These are phyloP conservation scores for Amauroascus niger DNA, from an alignment of 2,329 filamentous ascomycete species.

Conservation along the genomic window DNA sequence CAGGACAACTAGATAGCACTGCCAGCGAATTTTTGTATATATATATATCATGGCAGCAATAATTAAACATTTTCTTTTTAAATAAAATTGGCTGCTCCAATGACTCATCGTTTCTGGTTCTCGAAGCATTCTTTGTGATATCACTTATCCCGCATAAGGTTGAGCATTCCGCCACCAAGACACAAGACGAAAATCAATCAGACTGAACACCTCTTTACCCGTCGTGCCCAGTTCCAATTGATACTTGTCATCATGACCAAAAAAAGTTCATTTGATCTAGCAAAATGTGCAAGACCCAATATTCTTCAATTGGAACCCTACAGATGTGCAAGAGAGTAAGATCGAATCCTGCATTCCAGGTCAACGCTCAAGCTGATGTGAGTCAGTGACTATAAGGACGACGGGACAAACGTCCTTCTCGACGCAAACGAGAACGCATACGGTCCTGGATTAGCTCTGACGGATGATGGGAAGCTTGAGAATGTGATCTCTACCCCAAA, in stretches of 20 bases:
- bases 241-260: constrained; percentile 29
- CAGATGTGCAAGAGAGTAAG: constrained; percentile 71
- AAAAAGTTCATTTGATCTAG: constrained; percentile 56
- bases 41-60: constrained; percentile 5
- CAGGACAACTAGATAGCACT: neutral
- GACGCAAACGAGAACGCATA: constrained; percentile 98
- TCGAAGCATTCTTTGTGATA: neutral
- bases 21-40: constrained; percentile 6
- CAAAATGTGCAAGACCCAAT: constrained; percentile 65
- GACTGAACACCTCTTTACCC: neutral
- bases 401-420: constrained; percentile 88
- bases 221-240: neutral
- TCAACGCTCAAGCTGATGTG: constrained; percentile 22
- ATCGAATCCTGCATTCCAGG: constrained; percentile 19
- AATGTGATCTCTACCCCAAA: constrained; percentile 34
- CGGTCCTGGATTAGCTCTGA: constrained; percentile 62
- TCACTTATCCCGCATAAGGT: neutral
- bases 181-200: neutral
- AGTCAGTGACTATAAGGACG: constrained; percentile 91
- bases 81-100: neutral
- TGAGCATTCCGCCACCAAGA: neutral
- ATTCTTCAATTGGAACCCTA: constrained; percentile 69
- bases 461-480: constrained; percentile 40
- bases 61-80: neutral
- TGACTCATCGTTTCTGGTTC: constrained; percentile 3